Conservation (phyloP, 441 rosid genomes). For the Lepidium campestre region DNA sequence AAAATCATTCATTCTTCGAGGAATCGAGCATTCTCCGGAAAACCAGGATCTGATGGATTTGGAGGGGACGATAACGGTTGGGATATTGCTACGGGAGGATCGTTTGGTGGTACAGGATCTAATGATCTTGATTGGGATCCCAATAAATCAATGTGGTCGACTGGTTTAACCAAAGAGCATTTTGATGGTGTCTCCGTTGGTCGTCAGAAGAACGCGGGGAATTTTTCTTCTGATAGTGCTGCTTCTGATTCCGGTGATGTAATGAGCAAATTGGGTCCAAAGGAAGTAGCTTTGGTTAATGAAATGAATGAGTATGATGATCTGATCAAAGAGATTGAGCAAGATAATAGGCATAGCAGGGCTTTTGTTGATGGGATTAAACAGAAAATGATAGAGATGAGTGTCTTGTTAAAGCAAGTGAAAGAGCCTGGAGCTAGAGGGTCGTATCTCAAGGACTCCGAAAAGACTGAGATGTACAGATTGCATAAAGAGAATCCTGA, state of each 20-base stretch:
- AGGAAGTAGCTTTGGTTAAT: slow-evolving; percentile 28
- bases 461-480: slow-evolving; percentile 86
- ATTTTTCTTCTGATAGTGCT: background rate
- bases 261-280: slow-evolving; percentile 24
- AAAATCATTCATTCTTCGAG: background rate
- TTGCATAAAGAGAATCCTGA: slow-evolving; percentile 79
- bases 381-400: slow-evolving; percentile 43
- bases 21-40: slow-evolving; percentile 33
- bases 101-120: slow-evolving; percentile 31
- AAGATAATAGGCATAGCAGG: slow-evolving; percentile 34
- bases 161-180: slow-evolving; percentile 76
- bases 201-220: slow-evolving; percentile 22
- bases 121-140: slow-evolving; percentile 56
- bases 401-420: slow-evolving; percentile 60
- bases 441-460: slow-evolving; percentile 72
- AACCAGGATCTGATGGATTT: slow-evolving; percentile 35
- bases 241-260: slow-evolving; percentile 17
- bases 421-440: slow-evolving; percentile 86
- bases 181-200: slow-evolving; percentile 64
- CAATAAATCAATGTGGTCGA: slow-evolving; percentile 70
- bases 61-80: slow-evolving; percentile 35
- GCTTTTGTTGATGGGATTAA: slow-evolving; percentile 54
- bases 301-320: slow-evolving; percentile 49
- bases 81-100: slow-evolving; percentile 32
- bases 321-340: slow-evolving; percentile 34